Conservation (phyloP, 306 rosid genomes). For the Malus orientalis region DNA sequence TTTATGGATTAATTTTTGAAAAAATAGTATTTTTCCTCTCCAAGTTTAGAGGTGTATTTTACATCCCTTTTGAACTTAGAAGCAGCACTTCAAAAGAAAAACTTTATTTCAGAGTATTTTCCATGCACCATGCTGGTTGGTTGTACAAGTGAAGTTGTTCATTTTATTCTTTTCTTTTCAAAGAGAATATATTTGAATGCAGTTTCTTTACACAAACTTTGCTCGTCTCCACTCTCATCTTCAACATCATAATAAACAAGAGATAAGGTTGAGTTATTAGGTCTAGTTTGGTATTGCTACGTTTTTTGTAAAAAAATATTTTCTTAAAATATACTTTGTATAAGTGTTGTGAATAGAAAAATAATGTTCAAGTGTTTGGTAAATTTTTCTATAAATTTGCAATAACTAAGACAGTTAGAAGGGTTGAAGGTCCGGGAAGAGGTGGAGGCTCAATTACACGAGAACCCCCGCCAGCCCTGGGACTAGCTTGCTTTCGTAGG, state of each 20-base stretch:
- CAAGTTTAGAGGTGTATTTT: not conserved
- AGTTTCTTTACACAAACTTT: not conserved
- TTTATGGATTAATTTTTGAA: constrained; percentile 18
- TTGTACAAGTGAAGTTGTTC: not conserved
- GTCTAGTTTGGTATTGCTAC: not conserved
- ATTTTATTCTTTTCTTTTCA: not conserved
- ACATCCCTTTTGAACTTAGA: not conserved
- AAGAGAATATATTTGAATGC: not conserved
- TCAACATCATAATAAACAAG: not conserved
- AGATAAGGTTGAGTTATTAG: not conserved
- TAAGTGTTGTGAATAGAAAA: too few species aligned
- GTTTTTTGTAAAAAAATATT: too few species aligned
- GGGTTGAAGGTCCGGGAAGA: too few species aligned
- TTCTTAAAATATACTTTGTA: too few species aligned
- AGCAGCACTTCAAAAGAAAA: not conserved
- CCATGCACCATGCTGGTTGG: constrained; percentile 2
- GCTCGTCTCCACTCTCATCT: not conserved
- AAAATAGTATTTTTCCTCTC: not conserved
- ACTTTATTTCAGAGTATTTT: constrained; percentile 11
- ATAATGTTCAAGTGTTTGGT: too few species aligned
- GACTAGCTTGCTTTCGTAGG: too few species aligned
- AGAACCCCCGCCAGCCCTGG: too few species aligned
- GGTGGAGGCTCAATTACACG: too few species aligned
- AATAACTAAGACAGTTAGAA: too few species aligned
- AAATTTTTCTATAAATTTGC: too few species aligned